A percentile compares a stretch with the other conserved stretches of the same genome.
Evolutionary conservation across 83 land plant species (phyloP).

Genomic region (Picea abies): DNA sequence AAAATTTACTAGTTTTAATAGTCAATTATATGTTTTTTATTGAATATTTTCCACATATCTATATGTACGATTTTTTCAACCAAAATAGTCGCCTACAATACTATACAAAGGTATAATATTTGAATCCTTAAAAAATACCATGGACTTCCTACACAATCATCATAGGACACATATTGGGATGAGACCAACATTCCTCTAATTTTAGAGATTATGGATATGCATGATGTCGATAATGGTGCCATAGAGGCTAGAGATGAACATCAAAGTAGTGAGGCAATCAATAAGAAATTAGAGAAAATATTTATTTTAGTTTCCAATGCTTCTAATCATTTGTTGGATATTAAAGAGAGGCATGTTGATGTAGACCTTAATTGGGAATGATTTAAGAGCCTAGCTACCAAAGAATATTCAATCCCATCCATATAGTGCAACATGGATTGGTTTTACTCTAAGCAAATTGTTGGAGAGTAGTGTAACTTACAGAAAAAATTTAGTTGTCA

Average conservation of each 20-base stretch:
- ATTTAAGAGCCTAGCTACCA: too few relatives aligned
- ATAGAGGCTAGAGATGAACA: neutral
- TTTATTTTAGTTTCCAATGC: constrained; percentile 2
- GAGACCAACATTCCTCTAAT: too few relatives aligned
- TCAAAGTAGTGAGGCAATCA: neutral
- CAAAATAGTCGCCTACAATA: too few relatives aligned
- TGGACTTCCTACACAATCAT: too few relatives aligned
- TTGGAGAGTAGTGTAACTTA: neutral
- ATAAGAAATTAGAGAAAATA: constrained; percentile 7
- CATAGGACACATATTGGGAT: too few relatives aligned
- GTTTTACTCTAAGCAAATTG: neutral
- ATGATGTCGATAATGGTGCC: neutral
- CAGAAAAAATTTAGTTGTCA: neutral
- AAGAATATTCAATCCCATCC: too few relatives aligned
- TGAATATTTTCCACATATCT: too few relatives aligned
- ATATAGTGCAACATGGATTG: neutral
- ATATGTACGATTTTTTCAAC: too few relatives aligned
- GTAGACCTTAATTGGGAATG: neutral
- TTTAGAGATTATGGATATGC: constrained; percentile 14
- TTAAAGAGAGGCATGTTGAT: neutral
- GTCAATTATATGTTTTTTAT: too few relatives aligned
- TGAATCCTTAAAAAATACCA: too few relatives aligned
- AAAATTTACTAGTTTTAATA: too few relatives aligned
- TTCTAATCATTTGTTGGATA: neutral
- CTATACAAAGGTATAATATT: too few relatives aligned